Evolutionary conservation across 371 early-diverging fungal genomes (phyloP).

Genomic region (Rhizopus sp.): DNA sequence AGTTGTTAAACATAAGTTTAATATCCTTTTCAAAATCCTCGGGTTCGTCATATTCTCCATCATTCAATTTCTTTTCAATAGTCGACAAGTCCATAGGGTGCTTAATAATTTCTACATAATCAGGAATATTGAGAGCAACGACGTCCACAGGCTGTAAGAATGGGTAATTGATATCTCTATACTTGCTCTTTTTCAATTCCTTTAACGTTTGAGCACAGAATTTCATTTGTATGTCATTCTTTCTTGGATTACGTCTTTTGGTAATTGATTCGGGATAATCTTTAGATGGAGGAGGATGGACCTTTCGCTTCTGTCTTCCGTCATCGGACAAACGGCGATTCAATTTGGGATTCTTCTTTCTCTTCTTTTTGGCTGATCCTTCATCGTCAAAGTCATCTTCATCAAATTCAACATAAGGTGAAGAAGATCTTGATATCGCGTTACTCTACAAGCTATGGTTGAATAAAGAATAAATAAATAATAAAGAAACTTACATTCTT

Average conservation of each 20-base stretch:
- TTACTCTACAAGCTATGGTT: constrained; percentile 7
- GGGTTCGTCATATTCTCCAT: constrained; percentile 69
- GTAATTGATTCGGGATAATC: constrained; percentile 50
- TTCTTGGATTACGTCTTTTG: constrained; percentile 50
- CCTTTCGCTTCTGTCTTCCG: constrained; percentile 70
- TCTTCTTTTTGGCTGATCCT: constrained; percentile 17
- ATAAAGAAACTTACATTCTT: constrained; percentile 28
- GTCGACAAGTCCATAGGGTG: constrained; percentile 99
- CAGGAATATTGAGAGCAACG: constrained; percentile 89
- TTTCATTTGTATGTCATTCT: constrained; percentile 67
- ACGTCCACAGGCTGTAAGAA: constrained; percentile 95
- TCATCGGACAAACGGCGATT: constrained; percentile 46
- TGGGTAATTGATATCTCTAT: constrained; percentile 72
- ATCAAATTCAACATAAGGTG: constrained; percentile 24
- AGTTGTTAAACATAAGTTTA: constrained; percentile 91
- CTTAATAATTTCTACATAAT: constrained; percentile 92
- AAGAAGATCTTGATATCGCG: constrained; percentile 17
- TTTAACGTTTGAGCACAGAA: constrained; percentile 70
- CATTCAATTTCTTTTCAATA: constrained; percentile 83
- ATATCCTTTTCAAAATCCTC: constrained; percentile 86
- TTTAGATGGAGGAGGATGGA: constrained; percentile 69
- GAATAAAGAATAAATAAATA: constrained; percentile 2
- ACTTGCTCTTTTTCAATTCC: constrained; percentile 79
- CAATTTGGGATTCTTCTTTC: constrained; percentile 12
- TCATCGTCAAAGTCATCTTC: constrained; percentile 11